phyloP scores from a whole-genome alignment of 306 rosid genomes.

The Inga oerstediana region DNA sequence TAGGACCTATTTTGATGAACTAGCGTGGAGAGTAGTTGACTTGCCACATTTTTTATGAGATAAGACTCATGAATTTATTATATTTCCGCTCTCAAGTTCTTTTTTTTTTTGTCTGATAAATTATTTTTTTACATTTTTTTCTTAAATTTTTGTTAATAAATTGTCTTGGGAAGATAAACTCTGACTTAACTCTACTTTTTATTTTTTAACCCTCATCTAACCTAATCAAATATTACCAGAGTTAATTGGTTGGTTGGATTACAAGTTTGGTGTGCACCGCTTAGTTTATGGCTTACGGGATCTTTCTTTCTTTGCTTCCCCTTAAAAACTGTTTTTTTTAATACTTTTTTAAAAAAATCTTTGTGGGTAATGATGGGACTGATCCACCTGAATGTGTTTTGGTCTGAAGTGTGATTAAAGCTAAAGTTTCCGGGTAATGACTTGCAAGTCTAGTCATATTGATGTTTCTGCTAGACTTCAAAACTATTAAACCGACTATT shows the following conservation, averaged over 20 bases:
- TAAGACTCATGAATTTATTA: background rate
- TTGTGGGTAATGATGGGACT: conserved; percentile 11
- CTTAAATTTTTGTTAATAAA: background rate
- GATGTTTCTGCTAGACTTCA: background rate
- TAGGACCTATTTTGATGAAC: background rate
- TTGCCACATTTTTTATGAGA: background rate
- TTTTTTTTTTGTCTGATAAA: background rate
- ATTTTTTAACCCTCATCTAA: background rate
- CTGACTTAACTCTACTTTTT: background rate
- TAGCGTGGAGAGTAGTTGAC: background rate
- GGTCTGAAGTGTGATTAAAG: conserved; percentile 1
- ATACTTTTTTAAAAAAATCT: background rate
- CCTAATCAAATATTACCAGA: background rate
- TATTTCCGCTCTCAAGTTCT: background rate
- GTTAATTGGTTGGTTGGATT: background rate
- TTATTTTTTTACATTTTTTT: background rate
- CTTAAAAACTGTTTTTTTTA: background rate
- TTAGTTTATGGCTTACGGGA: background rate
- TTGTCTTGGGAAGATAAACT: background rate
- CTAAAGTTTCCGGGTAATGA: background rate
- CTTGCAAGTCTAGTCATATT: background rate
- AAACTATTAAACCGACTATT: background rate
- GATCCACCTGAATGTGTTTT: background rate
- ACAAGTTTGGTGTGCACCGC: background rate
- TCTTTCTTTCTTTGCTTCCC: conserved; percentile 5